Conservation (phyloP, 169 alveolate genomes). For the Hepatocystis sp. region DNA sequence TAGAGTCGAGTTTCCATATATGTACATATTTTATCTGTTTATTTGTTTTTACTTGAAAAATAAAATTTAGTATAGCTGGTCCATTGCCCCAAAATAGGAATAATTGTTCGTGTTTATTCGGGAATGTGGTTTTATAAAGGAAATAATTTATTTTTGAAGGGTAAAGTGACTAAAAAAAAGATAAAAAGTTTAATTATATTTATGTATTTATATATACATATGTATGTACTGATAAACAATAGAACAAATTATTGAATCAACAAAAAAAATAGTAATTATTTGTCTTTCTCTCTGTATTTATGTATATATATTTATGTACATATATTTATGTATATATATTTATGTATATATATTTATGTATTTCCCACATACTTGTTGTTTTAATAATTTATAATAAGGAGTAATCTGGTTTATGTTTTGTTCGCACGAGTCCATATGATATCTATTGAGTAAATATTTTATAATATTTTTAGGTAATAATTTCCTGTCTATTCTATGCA, state of each 20-base stretch:
- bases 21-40: not conserved
- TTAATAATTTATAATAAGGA: conserved; percentile 81
- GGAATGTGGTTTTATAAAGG: conserved; percentile 82
- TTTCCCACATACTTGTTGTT: conserved; percentile 79
- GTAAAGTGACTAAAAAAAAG: conserved; percentile 48
- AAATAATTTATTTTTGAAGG: conserved; percentile 69
- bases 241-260: not conserved
- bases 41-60: conserved; percentile 70
- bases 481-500: conserved; percentile 73
- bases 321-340: too few relatives aligned
- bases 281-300: not conserved
- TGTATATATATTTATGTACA: not conserved
- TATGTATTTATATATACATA: too few relatives aligned
- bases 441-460: conserved; percentile 75
- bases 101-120: conserved; percentile 88
- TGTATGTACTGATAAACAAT: too few relatives aligned
- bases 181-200: too few relatives aligned
- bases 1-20: too few relatives aligned
- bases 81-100: conserved; percentile 89
- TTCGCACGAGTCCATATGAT: conserved; percentile 76
- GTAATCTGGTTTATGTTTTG: conserved; percentile 56
- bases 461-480: conserved; percentile 76
- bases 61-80: conserved; percentile 78
- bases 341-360: too few relatives aligned
- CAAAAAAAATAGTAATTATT: conserved; percentile 2